A percentile compares a stretch with the other conserved stretches of the same genome.
Evolutionary conservation across 2,329 filamentous ascomycete species (phyloP).

Genomic region (Neonectria faginata): DNA sequence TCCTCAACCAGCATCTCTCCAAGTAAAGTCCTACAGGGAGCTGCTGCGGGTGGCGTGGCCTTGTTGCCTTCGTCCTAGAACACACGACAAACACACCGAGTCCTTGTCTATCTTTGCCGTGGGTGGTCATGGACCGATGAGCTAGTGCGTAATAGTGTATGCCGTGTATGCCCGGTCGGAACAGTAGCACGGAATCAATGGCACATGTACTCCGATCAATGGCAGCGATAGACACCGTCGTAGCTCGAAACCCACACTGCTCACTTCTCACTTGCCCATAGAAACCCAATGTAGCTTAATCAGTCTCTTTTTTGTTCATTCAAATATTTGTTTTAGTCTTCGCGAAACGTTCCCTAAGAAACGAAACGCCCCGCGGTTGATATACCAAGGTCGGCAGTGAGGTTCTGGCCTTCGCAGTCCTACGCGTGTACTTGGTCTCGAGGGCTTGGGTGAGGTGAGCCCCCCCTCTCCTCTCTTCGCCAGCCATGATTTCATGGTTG

Average conservation of each 20-base stretch:
- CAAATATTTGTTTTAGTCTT: conserved; percentile 16
- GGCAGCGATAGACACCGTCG: background rate
- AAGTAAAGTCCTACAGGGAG: background rate
- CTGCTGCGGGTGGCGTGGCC: conserved; percentile 15
- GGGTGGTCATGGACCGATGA: background rate
- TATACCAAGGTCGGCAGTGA: conserved; percentile 18
- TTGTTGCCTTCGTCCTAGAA: conserved; percentile 11
- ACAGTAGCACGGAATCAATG: background rate
- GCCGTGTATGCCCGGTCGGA: background rate
- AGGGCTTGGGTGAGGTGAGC: conserved; percentile 29
- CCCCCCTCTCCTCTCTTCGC: conserved; percentile 18
- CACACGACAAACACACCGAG: conserved; percentile 6
- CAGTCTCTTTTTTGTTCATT: conserved; percentile 19
- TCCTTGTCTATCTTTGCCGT: background rate
- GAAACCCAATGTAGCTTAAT: conserved; percentile 8
- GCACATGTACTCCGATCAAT: background rate
- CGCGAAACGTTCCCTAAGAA: conserved; percentile 1
- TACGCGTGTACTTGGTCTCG: conserved; percentile 16
- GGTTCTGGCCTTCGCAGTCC: conserved; percentile 9
- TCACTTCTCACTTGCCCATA: conserved; percentile 7
- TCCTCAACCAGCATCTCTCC: conserved; percentile 8
- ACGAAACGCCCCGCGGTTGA: conserved; percentile 4
- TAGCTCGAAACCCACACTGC: background rate
- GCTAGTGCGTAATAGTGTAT: background rate
- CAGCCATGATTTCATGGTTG: conserved; percentile 11